Evolutionary conservation across 2,329 filamentous ascomycete species (phyloP).

Genomic region (Cryphonectria japonica): DNA sequence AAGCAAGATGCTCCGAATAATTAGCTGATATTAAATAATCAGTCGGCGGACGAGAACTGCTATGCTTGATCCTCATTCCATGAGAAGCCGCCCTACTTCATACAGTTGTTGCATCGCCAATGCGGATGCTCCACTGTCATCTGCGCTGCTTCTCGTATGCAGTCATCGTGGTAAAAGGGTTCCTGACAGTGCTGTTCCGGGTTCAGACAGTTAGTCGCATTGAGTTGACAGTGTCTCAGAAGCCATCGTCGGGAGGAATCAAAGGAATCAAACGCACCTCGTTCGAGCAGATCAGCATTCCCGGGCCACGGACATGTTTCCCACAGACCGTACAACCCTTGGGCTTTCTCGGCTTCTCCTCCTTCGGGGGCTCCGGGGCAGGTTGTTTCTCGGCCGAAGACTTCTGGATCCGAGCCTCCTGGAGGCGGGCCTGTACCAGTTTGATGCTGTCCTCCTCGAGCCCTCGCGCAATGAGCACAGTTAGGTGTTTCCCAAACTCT

Average conservation of each 20-base stretch:
- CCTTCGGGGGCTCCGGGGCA: conserved; percentile 36
- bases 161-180: conserved; percentile 54
- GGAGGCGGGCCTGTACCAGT: conserved; percentile 48
- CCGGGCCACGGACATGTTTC: conserved; percentile 51
- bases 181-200: conserved; percentile 44
- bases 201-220: conserved; percentile 25
- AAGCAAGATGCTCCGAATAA: not conserved
- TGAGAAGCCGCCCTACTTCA: not conserved
- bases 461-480: conserved; percentile 54
- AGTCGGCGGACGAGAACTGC: not conserved
- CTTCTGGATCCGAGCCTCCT: conserved; percentile 44
- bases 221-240: not conserved
- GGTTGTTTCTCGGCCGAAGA: conserved; percentile 33
- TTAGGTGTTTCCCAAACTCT: conserved; percentile 60
- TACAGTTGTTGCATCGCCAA: conserved; percentile 52
- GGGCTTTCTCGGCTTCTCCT: conserved; percentile 45
- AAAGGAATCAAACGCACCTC: conserved; percentile 44
- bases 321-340: conserved; percentile 54
- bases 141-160: conserved; percentile 44
- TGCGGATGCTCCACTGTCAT: conserved; percentile 42
- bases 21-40: not conserved
- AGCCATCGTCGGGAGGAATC: not conserved
- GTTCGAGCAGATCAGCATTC: conserved; percentile 54
- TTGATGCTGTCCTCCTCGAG: conserved; percentile 50
- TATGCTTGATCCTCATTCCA: not conserved